These are phyloP conservation scores for Plenodomus biglobosus DNA, from an alignment of 2,329 filamentous ascomycete species.

Conservation along the genomic window DNA sequence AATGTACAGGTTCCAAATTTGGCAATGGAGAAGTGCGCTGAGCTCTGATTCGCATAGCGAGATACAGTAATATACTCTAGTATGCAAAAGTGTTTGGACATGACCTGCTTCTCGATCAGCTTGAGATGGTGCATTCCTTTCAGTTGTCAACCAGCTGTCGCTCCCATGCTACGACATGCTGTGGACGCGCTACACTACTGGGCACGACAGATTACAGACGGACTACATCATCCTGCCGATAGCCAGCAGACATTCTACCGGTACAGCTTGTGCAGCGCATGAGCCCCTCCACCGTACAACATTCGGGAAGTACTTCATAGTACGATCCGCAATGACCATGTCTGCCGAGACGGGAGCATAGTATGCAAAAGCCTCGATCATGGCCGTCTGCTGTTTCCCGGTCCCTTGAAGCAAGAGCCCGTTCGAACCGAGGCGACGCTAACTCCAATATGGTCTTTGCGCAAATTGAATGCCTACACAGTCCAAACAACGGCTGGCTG, in stretches of 20 bases:
- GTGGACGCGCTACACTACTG: background rate
- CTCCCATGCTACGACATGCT: background rate
- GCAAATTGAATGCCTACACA: slow-evolving; percentile 16
- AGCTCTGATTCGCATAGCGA: background rate
- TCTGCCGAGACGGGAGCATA: slow-evolving; percentile 16
- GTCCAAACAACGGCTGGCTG: slow-evolving; percentile 8
- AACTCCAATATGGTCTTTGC: slow-evolving; percentile 19
- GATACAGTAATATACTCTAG: background rate
- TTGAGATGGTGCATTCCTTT: background rate
- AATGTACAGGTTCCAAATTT: background rate
- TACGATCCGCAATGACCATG: slow-evolving; percentile 8
- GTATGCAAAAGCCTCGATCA: slow-evolving; percentile 21
- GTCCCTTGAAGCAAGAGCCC: slow-evolving; percentile 14
- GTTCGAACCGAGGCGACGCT: slow-evolving; percentile 9
- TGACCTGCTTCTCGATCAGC: background rate
- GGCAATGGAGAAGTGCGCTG: background rate
- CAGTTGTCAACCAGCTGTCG: background rate
- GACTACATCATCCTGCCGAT: background rate
- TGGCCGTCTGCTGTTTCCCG: slow-evolving; percentile 24
- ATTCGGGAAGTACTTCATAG: slow-evolving; percentile 8
- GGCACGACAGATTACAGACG: slow-evolving; percentile 1
- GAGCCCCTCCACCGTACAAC: slow-evolving; percentile 11
- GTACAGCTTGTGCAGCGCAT: slow-evolving; percentile 9
- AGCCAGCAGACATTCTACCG: slow-evolving; percentile 2
- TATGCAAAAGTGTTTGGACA: background rate